Percentiles rank a stretch among this genome's conserved stretches.
These are phyloP conservation scores for Moesziomyces globuligerus DNA, from an alignment of 1,284 basidiomycete species.

Conservation along the genomic window DNA sequence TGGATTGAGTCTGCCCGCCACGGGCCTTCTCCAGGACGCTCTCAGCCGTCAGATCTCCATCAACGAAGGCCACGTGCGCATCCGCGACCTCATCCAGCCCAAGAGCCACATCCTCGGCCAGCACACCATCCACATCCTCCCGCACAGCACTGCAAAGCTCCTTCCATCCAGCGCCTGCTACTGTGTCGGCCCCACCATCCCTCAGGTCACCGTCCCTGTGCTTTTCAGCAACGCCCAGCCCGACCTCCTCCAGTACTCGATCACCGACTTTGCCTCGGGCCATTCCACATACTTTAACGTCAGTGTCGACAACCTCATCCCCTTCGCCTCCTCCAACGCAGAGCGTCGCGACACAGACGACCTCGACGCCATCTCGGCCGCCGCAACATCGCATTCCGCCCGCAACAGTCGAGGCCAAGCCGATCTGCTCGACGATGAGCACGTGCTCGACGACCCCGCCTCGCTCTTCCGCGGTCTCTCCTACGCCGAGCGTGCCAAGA, in stretches of 20 bases:
- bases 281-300: slow-evolving; percentile 74
- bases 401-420: slow-evolving; percentile 9
- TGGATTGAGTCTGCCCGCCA: slow-evolving; percentile 44
- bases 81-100: slow-evolving; percentile 67
- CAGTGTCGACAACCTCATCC: slow-evolving; percentile 75
- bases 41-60: slow-evolving; percentile 68
- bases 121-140: slow-evolving; percentile 88
- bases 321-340: slow-evolving; percentile 26
- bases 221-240: slow-evolving; percentile 92
- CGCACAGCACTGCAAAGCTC: slow-evolving; percentile 79
- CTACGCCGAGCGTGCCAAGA: slow-evolving; percentile 34
- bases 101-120: slow-evolving; percentile 79
- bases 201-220: slow-evolving; percentile 77
- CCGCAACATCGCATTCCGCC: slow-evolving; percentile 9
- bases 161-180: slow-evolving; percentile 74
- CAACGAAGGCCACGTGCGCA: slow-evolving; percentile 67
- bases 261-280: slow-evolving; percentile 76
- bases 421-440: slow-evolving; percentile 29
- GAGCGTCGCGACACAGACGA: slow-evolving; percentile 22
- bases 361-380: slow-evolving; percentile 30
- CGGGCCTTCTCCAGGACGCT: slow-evolving; percentile 69
- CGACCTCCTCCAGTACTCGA: slow-evolving; percentile 77
- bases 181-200: slow-evolving; percentile 74
- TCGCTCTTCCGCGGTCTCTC: slow-evolving; percentile 41
- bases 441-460: slow-evolving; percentile 34